Evolutionary conservation across 208 protist species (phyloP).

Genomic region (Trichomonas tenax): DNA sequence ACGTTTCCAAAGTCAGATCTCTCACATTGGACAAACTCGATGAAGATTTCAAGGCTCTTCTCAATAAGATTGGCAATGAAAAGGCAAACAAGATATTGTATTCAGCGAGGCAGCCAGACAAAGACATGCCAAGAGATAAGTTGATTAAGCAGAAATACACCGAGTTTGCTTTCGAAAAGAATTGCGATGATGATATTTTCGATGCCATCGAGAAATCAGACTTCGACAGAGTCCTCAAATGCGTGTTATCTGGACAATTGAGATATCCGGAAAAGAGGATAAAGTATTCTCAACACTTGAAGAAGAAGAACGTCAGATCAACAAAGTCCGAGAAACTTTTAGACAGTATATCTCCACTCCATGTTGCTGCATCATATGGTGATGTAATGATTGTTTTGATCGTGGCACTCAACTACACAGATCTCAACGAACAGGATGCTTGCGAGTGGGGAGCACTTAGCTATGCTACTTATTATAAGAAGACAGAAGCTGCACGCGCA

Average conservation of each 20-base stretch:
- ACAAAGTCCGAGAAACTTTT: not conserved
- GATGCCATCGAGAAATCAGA: not conserved
- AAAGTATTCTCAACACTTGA: not conserved
- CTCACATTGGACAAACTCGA: constrained; percentile 16
- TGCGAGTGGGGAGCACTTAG: not conserved
- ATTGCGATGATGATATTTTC: not conserved
- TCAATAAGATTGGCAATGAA: constrained; percentile 32
- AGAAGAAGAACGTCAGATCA: not conserved
- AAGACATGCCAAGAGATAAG: not conserved
- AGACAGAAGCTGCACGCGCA: not conserved
- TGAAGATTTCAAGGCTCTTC: not conserved
- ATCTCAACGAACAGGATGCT: not conserved
- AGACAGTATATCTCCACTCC: not conserved
- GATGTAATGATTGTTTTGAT: not conserved
- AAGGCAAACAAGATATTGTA: constrained; percentile 20
- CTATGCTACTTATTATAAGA: not conserved
- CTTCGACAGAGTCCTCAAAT: not conserved
- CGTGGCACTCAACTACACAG: not conserved
- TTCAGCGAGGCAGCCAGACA: not conserved
- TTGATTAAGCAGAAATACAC: not conserved
- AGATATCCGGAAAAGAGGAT: not conserved
- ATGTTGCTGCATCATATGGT: not conserved
- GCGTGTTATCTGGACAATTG: not conserved
- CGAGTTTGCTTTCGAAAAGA: not conserved
- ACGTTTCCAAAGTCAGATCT: constrained; percentile 14